These are phyloP conservation scores for Pseudisothecium myosuroides DNA, from an alignment of 225 moss, liverwort and hornwort genomes.

Conservation along the genomic window DNA sequence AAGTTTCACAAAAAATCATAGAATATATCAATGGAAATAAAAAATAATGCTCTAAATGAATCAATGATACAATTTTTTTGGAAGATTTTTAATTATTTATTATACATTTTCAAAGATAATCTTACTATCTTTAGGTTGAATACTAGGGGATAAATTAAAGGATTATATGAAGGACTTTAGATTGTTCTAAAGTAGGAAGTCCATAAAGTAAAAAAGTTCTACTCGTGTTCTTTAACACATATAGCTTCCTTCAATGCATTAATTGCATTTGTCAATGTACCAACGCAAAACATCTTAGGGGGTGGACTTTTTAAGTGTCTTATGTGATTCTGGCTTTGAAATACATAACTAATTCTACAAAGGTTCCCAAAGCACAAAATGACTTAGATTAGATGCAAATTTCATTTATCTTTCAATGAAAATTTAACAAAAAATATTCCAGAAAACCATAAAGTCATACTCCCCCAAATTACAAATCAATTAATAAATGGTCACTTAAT, in stretches of 20 bases:
- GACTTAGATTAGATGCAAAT: rapidly evolving
- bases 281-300: neutral
- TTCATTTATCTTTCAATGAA: neutral
- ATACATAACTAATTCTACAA: neutral
- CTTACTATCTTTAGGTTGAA: neutral
- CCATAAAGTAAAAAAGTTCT: neutral
- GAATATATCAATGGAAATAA: too few relatives aligned
- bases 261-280: neutral
- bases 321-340: neutral
- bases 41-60: too few relatives aligned
- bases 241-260: neutral
- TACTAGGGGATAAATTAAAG: too few relatives aligned
- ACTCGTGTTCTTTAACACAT: neutral
- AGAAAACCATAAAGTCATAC: too few relatives aligned
- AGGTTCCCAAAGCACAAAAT: neutral
- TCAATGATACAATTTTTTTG: too few relatives aligned
- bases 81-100: too few relatives aligned
- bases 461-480: neutral
- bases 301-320: rapidly evolving
- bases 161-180: neutral
- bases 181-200: neutral
- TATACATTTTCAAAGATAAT: too few relatives aligned
- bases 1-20: too few relatives aligned
- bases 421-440: neutral
- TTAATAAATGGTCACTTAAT: neutral